Base-by-base conservation (phyloP, 1,284 basidiomycete genomes). In the Tylopilus microsporus region DNA sequence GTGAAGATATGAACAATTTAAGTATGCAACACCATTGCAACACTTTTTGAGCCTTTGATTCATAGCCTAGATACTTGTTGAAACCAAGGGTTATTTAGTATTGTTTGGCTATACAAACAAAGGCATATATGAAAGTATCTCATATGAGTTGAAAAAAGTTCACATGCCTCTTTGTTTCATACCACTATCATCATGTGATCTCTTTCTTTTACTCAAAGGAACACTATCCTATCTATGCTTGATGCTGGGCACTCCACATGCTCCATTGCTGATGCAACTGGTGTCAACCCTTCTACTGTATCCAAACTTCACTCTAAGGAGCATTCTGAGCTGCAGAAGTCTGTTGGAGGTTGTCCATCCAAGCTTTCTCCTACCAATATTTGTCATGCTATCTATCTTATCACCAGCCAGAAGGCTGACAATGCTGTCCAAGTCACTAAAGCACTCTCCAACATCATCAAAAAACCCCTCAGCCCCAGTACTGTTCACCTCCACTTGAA, bases 131-230 rank as follows among this genome's bases (percentile, higher is more conserved):
- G 3, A 47, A 46, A 50, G 41, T 11, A 47, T 10, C 13, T 30
- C 39, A n/a, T 57, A 36, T 52, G 43, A 52, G 50, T 46, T 48
- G 19, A 7, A 57, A 58, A 57, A 37, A 19, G 7, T 50, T 57
- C 47, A 4, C 36, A 47, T 2, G 12, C 49, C 7, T 58, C n/a
- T 52, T 59, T 1, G 46, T 36, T 59, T 13, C 19, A 18, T 47
- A 49, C 15, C 12, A 39, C 8, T 5, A 58, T 16, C 42, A 58
- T 57, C 34, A 8, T 57, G 9, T 45, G 9, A 49, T 55, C 18
- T 1, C 21, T 41, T 5, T 57, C 21, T 36, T 2, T 32, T 30
- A 50, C n/a, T 47, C 8, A 58, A 32, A 6, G 50, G 46, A 51
- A 37, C 5, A 19, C 11, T 0, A 51, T 57, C 2, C 36, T 58